Evolutionary conservation across 495 filamentous ascomycete genomes (phyloP).

Genomic region (Xylaria longipes): DNA sequence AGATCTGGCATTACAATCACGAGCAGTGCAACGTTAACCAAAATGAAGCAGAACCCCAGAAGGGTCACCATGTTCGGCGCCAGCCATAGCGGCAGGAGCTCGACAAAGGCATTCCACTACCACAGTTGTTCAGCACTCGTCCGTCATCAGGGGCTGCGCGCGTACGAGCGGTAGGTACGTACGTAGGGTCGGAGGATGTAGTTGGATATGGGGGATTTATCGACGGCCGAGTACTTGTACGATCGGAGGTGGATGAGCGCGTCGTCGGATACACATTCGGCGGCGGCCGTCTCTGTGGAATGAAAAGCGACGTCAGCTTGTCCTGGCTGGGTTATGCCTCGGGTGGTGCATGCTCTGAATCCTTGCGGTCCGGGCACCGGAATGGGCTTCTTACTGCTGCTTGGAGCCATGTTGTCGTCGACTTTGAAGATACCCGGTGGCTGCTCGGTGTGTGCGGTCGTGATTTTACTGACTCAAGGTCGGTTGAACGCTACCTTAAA

Average conservation of each 20-base stretch:
- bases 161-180: slow-evolving; percentile 45
- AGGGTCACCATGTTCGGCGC: slow-evolving; percentile 98
- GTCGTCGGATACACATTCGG: slow-evolving; percentile 65
- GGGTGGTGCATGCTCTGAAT: background rate
- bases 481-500: background rate
- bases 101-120: slow-evolving; percentile 97
- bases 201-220: slow-evolving; percentile 92
- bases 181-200: slow-evolving; percentile 96
- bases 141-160: slow-evolving; percentile 16
- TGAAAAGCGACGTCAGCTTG: slow-evolving; percentile 10
- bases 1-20: slow-evolving; percentile 89
- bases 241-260: slow-evolving; percentile 82
- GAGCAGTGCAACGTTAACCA: slow-evolving; percentile 82
- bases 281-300: slow-evolving; percentile 53
- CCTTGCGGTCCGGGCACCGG: background rate
- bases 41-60: slow-evolving; percentile 91
- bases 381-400: slow-evolving; percentile 44
- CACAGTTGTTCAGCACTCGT: slow-evolving; percentile 36
- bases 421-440: background rate
- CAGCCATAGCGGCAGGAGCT: slow-evolving; percentile 91
- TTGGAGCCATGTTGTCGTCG: slow-evolving; percentile 47
- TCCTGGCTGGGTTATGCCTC: background rate
- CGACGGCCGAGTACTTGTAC: slow-evolving; percentile 96
- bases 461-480: background rate
- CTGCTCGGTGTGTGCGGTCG: slow-evolving; percentile 18